Conservation (phyloP, 352 stramenopile genomes). For the Thalassiosira hispida region DNA sequence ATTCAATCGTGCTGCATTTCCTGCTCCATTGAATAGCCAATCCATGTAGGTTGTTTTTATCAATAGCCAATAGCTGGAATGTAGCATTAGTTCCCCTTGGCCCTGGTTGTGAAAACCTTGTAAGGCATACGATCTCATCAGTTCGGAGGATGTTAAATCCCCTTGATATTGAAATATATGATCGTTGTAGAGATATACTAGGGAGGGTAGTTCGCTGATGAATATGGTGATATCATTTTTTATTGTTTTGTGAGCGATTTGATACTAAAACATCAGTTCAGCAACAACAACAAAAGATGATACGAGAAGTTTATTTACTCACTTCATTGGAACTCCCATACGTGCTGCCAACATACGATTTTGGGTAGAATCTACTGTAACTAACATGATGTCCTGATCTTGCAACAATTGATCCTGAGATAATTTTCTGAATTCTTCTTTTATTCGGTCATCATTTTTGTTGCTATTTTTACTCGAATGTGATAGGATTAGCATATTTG, state of each 20-base stretch:
- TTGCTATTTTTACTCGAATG: slow-evolving; percentile 1
- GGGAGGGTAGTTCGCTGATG: slow-evolving; percentile 12
- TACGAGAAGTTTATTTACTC: neutral
- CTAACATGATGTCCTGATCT: slow-evolving; percentile 28
- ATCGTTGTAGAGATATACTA: slow-evolving; percentile 27
- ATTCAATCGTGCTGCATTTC: neutral
- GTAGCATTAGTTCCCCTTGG: slow-evolving; percentile 5
- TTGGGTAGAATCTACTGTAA: slow-evolving; percentile 10
- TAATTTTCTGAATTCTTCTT: slow-evolving; percentile 11
- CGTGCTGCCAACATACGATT: slow-evolving; percentile 23
- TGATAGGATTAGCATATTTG: slow-evolving; percentile 23
- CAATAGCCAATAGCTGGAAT: slow-evolving; percentile 12
- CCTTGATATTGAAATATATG: slow-evolving; percentile 25
- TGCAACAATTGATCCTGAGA: slow-evolving; percentile 18
- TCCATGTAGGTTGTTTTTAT: slow-evolving; percentile 17
- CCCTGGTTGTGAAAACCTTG: slow-evolving; percentile 26
- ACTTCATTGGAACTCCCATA: slow-evolving; percentile 6
- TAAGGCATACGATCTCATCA: slow-evolving; percentile 33
- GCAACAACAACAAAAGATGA: neutral
- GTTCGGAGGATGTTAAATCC: neutral
- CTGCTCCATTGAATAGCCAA: slow-evolving; percentile 12
- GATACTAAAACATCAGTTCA: neutral
- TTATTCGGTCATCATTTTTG: neutral
- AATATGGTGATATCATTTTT: neutral
- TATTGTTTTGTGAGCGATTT: neutral